These are phyloP conservation scores for Fusarium musae DNA, from an alignment of 2,329 filamentous ascomycete genomes.

Conservation along the genomic window DNA sequence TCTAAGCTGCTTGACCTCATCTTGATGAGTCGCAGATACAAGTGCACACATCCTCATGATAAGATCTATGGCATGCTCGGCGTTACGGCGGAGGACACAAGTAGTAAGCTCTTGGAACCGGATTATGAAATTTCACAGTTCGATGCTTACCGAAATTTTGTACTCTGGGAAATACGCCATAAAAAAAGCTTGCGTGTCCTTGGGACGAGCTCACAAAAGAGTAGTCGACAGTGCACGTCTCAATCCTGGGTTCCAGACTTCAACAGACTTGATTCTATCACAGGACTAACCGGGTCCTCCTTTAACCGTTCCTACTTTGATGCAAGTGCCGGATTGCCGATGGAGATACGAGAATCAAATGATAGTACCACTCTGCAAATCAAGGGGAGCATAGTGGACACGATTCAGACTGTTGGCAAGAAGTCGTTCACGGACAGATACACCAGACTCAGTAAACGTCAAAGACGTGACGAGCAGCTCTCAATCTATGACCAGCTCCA, in stretches of 20 bases:
- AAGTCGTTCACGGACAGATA: fast-evolving
- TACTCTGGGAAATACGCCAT: fast-evolving
- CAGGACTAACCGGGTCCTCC: too few species aligned
- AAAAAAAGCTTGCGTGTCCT: not conserved
- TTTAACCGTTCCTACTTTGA: too few species aligned
- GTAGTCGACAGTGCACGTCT: fast-evolving
- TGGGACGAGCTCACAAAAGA: not conserved
- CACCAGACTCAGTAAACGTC: not conserved
- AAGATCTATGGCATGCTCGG: not conserved
- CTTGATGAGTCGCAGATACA: not conserved
- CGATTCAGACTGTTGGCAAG: not conserved
- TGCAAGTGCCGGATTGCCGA: fast-evolving
- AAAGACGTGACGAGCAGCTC: not conserved
- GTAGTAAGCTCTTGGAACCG: not conserved
- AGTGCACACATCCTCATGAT: not conserved
- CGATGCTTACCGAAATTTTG: fast-evolving
- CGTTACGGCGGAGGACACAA: fast-evolving
- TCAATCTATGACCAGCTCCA: fast-evolving
- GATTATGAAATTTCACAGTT: fast-evolving
- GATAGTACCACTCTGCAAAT: fast-evolving
- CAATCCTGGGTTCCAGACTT: not conserved
- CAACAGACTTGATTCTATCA: fast-evolving
- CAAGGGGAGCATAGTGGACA: fast-evolving
- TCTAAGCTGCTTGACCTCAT: fast-evolving
- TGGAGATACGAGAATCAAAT: fast-evolving